phyloP scores from a whole-genome alignment of 805 yeast species.

The Grigorovia humatica region DNA sequence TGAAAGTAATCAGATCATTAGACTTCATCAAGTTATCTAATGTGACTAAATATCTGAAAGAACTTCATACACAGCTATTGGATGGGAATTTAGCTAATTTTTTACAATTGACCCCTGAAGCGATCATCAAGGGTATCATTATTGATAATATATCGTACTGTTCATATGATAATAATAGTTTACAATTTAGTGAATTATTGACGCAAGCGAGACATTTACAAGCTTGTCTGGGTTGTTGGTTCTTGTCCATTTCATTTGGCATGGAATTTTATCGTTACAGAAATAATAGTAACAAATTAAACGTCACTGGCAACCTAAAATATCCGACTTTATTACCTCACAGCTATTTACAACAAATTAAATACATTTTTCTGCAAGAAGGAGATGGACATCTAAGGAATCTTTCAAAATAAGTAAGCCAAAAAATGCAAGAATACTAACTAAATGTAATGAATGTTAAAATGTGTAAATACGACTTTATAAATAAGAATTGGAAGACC shows the following conservation, averaged over 20 bases:
- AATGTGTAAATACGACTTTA: background rate
- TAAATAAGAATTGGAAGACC: background rate
- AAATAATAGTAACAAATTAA: no score
- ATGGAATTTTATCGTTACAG: conserved; percentile 14
- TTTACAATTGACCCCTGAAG: background rate
- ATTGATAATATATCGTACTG: conserved; percentile 26
- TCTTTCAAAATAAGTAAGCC: background rate
- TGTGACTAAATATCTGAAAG: conserved; percentile 9
- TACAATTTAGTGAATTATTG: conserved; percentile 8
- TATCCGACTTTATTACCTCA: background rate
- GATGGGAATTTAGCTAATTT: background rate
- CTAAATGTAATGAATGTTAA: no score
- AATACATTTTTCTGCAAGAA: background rate
- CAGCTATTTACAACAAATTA: background rate
- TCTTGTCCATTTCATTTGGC: conserved; percentile 19
- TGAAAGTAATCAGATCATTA: conserved; percentile 3
- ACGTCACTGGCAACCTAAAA: background rate
- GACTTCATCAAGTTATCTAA: conserved; percentile 14
- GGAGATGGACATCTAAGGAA: background rate
- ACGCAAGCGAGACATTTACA: conserved; percentile 14
- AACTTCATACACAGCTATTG: background rate
- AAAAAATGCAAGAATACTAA: no score
- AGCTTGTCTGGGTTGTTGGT: conserved; percentile 22
- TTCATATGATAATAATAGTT: conserved; percentile 8
- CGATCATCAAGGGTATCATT: conserved; percentile 14